Base-by-base conservation (phyloP, 179 eudicot genomes). In the Corrigiola litoralis region DNA sequence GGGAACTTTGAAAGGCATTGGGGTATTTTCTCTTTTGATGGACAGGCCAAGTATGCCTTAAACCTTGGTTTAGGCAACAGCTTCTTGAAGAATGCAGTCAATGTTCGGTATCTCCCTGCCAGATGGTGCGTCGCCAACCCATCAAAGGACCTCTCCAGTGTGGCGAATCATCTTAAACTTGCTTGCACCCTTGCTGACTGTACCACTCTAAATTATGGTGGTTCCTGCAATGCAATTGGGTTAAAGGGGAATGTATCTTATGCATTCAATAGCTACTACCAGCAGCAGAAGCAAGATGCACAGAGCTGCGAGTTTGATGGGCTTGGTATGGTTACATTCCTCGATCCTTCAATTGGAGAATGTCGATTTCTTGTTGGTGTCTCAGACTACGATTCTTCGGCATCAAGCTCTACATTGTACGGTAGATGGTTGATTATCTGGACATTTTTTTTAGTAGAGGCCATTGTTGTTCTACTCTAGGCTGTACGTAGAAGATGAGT, bases 1-100 rank as follows among this genome's bases (percentile, higher is more conserved):
- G 97, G 97, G 21, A 87, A 85, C 68, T 90, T 90, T 28, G 97
- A 90, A 75, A 83, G 97, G 65, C 97, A 90, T 46, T 90, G 97
- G 97, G 95, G 97, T 0, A 83, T 90, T 36, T 87, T 90, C 77
- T 87, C 95, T 4, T 90, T 90, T 33, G 97, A 90, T 62, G 97
- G 97, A 32, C 97, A 85, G 73, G 84, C 92, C 14, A 90, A 90
- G 75, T 90, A 90, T 55, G 54, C 75, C 4, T 59, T 90, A 45
- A 79, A 90, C 79, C 86, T 90, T 48, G 96, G 85, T 23, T 33
- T 78, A 65, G 82, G 95, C 9, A 75, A 68, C 50, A 81, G 85
- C 18, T 57, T 66, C 1, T 72, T 90, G 64, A 85, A 85, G 69
- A 85, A 85, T 36, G 97, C 95, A 0, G 79, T 70, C 63, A 68